A percentile compares a stretch with the other conserved stretches of the same genome.
Conservation (phyloP, 768 basidiomycete genomes). For the Trametes maxima region DNA sequence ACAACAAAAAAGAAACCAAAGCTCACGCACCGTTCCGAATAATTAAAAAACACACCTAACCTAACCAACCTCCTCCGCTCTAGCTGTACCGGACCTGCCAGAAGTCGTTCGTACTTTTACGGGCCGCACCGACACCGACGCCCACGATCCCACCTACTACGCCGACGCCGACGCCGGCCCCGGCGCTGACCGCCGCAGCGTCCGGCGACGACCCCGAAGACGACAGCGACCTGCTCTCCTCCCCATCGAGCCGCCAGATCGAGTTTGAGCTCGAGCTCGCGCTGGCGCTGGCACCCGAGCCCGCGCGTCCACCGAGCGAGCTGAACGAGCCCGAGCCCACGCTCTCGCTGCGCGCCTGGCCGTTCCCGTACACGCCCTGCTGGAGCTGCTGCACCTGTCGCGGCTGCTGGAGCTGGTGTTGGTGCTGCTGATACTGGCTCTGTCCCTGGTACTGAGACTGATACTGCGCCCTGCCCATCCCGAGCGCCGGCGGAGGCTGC, state of each 20-base stretch:
- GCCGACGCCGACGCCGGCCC: neutral
- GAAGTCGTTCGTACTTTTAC: constrained; percentile 21
- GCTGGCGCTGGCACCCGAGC: constrained; percentile 27
- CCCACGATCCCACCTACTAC: no score
- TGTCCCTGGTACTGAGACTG: no score
- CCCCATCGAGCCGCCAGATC: constrained; percentile 76
- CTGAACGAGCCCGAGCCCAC: constrained; percentile 23
- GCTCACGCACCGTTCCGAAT: constrained; percentile 18
- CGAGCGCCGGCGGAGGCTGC: neutral
- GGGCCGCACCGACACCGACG: constrained; percentile 1
- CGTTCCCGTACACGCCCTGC: constrained; percentile 4
- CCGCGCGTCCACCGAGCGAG: constrained; percentile 26
- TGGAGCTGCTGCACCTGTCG: neutral
- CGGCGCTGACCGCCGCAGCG: neutral
- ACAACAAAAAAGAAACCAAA: neutral
- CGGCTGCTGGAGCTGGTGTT: no score
- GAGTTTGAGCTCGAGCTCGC: constrained; percentile 42
- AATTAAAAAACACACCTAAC: neutral
- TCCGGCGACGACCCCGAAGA: neutral
- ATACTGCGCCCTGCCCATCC: no score
- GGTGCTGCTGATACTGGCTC: neutral
- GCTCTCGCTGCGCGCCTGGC: constrained; percentile 1
- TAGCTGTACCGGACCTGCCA: constrained; percentile 20
- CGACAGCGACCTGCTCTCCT: constrained; percentile 58
- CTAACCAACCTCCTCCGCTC: no score